Evolutionary conservation across 78 protist species (phyloP).

Genomic region (Neovahlkampfia damariscottae): DNA sequence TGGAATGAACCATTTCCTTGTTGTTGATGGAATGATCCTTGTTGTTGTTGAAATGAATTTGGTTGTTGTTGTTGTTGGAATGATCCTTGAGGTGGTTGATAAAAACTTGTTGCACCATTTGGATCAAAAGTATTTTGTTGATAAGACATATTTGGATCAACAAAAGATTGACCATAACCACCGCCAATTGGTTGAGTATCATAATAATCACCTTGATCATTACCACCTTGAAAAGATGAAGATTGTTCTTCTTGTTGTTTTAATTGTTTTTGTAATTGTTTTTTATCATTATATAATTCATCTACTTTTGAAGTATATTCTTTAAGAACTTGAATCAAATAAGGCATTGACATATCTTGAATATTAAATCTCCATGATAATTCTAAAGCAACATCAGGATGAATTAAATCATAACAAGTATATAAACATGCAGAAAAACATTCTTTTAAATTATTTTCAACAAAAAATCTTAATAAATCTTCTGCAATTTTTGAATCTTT

Average conservation of each 20-base stretch:
- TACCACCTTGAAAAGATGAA: neutral
- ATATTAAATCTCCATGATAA: slow-evolving; percentile 91
- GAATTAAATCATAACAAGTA: slow-evolving; percentile 85
- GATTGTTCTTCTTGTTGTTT: neutral
- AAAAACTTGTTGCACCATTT: too few species aligned
- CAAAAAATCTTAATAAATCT: slow-evolving; percentile 84
- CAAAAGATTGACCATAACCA: too few species aligned
- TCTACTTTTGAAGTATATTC: slow-evolving; percentile 39
- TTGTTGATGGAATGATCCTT: too few species aligned
- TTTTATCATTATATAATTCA: neutral
- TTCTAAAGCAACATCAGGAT: slow-evolving; percentile 91
- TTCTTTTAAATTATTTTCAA: slow-evolving; percentile 43
- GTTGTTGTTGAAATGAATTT: too few species aligned
- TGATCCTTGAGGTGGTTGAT: too few species aligned
- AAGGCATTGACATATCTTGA: slow-evolving; percentile 96
- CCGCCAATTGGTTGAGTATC: too few species aligned
- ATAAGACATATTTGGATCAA: too few species aligned
- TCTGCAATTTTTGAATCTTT: slow-evolving; percentile 68
- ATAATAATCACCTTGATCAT: too few species aligned
- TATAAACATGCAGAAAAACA: slow-evolving; percentile 91
- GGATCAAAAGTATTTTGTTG: too few species aligned
- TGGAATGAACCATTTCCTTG: too few species aligned
- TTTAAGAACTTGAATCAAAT: slow-evolving; percentile 68
- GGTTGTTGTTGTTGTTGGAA: too few species aligned
- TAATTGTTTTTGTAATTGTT: neutral